Base-by-base conservation (phyloP, 306 rosid genomes). In the Begonia fuchsioides region DNA sequence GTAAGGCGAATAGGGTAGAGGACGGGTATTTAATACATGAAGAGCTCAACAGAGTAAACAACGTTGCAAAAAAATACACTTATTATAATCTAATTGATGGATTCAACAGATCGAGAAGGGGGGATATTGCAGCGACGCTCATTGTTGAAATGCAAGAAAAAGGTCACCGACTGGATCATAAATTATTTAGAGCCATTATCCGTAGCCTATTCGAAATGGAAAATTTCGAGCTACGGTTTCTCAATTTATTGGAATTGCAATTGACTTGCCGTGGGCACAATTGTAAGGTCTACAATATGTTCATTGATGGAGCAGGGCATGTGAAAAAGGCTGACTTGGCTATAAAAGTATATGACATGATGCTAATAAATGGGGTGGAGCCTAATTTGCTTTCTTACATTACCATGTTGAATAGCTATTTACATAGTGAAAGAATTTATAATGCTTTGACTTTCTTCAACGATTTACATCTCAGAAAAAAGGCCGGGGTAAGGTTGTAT, bases 71-170 rank as follows among this genome's bases (percentile, higher is more conserved):
- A n/a, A 39, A 43, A 55, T 13, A 11, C 13, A 62, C 88, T 40
- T 88, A 76, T 60, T 5, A 9, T 20, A 49, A 39, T 66, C 70
- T 88, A 86, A 74, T 83, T 39, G 39, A 3, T 6, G 68, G 80
- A 70, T 78, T 76, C 44, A 58, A 51, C 60, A 55, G 51, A 70
- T 57, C 13, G 14, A 60, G 61, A 12, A 80, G 67, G 61, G 94
- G 75, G 19, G 88, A 81, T 38, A 64, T 76, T 55, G 81, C 83
- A 49, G 86, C 90, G 14, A 75, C 67, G 47, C 86, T 88, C 68
- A 83, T 88, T 17, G 49, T 78, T 57, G 95, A 88, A 67, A 80
- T 88, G 95, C 72, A 71, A 54, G 78, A 49, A 55, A 81, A 65
- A 52, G 86, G 83, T 56, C 44, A 72, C 73, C 38, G 0, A 32